These are phyloP conservation scores for Tubosaeta brunneosetosa DNA, from an alignment of 768 basidiomycete genomes.

Conservation along the genomic window DNA sequence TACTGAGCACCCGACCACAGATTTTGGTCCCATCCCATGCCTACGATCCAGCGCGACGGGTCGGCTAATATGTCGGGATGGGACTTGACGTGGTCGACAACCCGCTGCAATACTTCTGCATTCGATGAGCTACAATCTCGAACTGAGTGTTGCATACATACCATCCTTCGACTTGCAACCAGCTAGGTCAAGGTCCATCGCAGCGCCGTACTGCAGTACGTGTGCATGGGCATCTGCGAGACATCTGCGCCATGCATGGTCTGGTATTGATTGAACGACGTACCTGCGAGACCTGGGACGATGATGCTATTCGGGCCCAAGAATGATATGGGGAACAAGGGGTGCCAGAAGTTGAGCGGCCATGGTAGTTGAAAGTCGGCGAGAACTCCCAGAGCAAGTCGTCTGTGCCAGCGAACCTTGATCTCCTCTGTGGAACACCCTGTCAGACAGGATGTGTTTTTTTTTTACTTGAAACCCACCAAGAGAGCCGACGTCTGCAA, in stretches of 20 bases:
- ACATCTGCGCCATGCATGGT: neutral
- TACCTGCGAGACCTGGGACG: constrained; percentile 73
- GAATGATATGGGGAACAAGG: constrained; percentile 19
- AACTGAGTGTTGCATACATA: constrained; percentile 17
- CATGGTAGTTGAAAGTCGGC: constrained; percentile 20
- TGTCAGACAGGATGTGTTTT: neutral
- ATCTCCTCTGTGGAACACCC: constrained; percentile 14
- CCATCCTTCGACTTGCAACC: constrained; percentile 56
- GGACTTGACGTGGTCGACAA: constrained; percentile 54
- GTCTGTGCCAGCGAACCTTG: constrained; percentile 21
- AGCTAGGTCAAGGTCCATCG: constrained; percentile 63
- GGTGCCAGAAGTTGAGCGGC: constrained; percentile 18
- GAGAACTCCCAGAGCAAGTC: neutral
- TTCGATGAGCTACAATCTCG: neutral
- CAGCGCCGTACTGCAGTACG: constrained; percentile 62
- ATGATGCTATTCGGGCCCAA: constrained; percentile 42
- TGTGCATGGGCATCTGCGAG: constrained; percentile 75
- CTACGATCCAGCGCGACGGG: constrained; percentile 66
- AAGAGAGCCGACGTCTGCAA: constrained; percentile 46
- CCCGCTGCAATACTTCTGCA: constrained; percentile 56
- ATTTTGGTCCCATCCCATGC: constrained; percentile 95
- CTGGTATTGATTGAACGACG: neutral
- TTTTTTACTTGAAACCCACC: constrained; percentile 30
- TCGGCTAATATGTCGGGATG: constrained; percentile 55
- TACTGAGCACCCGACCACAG: constrained; percentile 61